These are phyloP conservation scores for Trichoderma koningii DNA, from an alignment of 2,329 filamentous ascomycete genomes.

Conservation along the genomic window DNA sequence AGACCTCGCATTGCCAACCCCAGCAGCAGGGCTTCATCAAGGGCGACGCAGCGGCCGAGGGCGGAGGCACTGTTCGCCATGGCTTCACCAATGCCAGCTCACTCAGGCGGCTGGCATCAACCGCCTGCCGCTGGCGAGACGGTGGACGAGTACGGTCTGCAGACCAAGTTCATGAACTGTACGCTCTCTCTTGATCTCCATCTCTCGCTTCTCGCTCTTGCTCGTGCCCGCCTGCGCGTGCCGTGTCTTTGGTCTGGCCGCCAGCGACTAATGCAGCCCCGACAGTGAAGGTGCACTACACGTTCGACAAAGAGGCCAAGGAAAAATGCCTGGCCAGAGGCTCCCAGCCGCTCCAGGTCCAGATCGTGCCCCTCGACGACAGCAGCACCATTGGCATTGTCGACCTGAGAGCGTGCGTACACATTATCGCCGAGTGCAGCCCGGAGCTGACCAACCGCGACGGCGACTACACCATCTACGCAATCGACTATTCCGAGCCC, in stretches of 20 bases:
- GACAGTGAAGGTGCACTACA: constrained; percentile 93
- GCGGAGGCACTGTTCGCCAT: constrained; percentile 36
- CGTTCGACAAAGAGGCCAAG: constrained; percentile 86
- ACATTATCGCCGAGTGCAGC: constrained; percentile 75
- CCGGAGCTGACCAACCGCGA: constrained; percentile 74
- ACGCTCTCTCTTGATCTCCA: constrained; percentile 40
- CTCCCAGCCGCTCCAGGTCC: constrained; percentile 76
- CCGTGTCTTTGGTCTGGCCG: neutral
- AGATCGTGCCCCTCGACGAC: constrained; percentile 79
- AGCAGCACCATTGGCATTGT: constrained; percentile 80
- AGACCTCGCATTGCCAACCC: constrained; percentile 17
- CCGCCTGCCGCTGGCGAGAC: constrained; percentile 37
- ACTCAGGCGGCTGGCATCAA: constrained; percentile 39
- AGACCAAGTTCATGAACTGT: constrained; percentile 68
- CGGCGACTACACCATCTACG: constrained; percentile 93
- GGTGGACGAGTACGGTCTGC: constrained; percentile 52
- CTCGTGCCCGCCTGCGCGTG: neutral
- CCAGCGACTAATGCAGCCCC: constrained; percentile 20
- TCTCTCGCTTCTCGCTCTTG: constrained; percentile 9
- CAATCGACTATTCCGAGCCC: constrained; percentile 93
- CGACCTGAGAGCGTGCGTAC: constrained; percentile 82
- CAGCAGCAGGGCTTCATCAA: constrained; percentile 18
- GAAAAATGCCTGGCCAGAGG: constrained; percentile 87
- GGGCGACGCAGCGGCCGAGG: constrained; percentile 15
- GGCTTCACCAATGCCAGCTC: constrained; percentile 44